These are phyloP conservation scores for Quercus parvula DNA, from an alignment of 306 rosid genomes.

Conservation along the genomic window DNA sequence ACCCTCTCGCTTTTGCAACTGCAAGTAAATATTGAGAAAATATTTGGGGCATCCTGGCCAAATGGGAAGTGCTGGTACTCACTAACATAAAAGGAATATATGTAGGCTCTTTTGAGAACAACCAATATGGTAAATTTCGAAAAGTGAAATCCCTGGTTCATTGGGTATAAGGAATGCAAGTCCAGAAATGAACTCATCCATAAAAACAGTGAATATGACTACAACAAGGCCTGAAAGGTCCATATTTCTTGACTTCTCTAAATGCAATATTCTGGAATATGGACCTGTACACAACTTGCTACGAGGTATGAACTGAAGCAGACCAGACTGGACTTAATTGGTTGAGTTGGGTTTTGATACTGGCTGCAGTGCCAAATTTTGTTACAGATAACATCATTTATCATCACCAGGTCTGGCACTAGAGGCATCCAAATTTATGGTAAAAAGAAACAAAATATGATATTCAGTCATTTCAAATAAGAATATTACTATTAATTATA, in stretches of 20 bases:
- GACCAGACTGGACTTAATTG: neutral
- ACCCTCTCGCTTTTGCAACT: neutral
- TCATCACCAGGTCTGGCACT: neutral
- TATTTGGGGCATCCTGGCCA: neutral
- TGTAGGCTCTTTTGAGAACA: neutral
- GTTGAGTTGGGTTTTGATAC: neutral
- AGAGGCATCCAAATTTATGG: neutral
- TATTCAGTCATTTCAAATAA: neutral
- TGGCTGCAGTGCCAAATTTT: neutral
- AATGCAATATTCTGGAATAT: neutral
- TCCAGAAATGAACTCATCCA: neutral
- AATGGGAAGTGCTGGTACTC: neutral
- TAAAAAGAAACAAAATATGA: slow-evolving; percentile 3
- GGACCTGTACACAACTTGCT: neutral
- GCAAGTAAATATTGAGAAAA: neutral
- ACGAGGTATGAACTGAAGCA: neutral
- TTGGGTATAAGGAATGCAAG: neutral
- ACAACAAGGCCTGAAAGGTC: neutral
- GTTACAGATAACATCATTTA: neutral
- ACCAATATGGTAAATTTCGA: neutral
- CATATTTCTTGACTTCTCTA: neutral
- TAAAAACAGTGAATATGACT: neutral
- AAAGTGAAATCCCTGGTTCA: neutral
- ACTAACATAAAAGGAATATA: neutral
- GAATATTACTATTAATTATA: neutral